Percentiles rank a stretch among this genome's conserved stretches.
Conservation (phyloP, 768 basidiomycete genomes). For the Mycena venus region DNA sequence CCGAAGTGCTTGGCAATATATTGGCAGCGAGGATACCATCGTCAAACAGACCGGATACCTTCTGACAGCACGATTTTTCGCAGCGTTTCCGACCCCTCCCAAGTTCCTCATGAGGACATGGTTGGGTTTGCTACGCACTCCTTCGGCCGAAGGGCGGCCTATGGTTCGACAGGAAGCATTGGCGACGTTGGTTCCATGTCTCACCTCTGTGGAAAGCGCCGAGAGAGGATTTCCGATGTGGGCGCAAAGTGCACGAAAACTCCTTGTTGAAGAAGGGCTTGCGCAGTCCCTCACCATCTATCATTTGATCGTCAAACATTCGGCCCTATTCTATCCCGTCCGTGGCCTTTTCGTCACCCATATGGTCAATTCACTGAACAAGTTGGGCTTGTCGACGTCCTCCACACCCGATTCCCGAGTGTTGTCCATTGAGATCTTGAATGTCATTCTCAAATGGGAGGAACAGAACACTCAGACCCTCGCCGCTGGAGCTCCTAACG, state of each 20-base stretch:
- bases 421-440: slow-evolving; percentile 90
- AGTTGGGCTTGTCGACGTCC: slow-evolving; percentile 83
- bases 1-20: slow-evolving; percentile 92
- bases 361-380: slow-evolving; percentile 90
- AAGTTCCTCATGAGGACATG: slow-evolving; percentile 94
- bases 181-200: slow-evolving; percentile 86
- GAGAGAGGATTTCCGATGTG: slow-evolving; percentile 80
- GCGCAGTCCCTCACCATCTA: slow-evolving; percentile 83
- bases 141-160: slow-evolving; percentile 77
- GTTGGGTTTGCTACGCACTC: slow-evolving; percentile 88
- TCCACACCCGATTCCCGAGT: slow-evolving; percentile 86
- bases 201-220: slow-evolving; percentile 71
- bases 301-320: slow-evolving; percentile 92
- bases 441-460: slow-evolving; percentile 96
- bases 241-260: slow-evolving; percentile 87
- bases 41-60: slow-evolving; percentile 95
- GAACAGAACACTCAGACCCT: slow-evolving; percentile 64
- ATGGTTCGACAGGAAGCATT: slow-evolving; percentile 88
- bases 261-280: slow-evolving; percentile 92
- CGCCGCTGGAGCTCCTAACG: slow-evolving; percentile 35
- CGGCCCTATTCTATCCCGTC: slow-evolving; percentile 92
- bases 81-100: slow-evolving; percentile 86
- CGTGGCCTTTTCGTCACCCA: slow-evolving; percentile 94
- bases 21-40: slow-evolving; percentile 87
- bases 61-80: slow-evolving; percentile 92